A percentile compares a stretch with the other conserved stretches of the same genome.
These are phyloP conservation scores for Ophiostoma sp. DNA, from an alignment of 2,329 filamentous ascomycete species.

Conservation along the genomic window DNA sequence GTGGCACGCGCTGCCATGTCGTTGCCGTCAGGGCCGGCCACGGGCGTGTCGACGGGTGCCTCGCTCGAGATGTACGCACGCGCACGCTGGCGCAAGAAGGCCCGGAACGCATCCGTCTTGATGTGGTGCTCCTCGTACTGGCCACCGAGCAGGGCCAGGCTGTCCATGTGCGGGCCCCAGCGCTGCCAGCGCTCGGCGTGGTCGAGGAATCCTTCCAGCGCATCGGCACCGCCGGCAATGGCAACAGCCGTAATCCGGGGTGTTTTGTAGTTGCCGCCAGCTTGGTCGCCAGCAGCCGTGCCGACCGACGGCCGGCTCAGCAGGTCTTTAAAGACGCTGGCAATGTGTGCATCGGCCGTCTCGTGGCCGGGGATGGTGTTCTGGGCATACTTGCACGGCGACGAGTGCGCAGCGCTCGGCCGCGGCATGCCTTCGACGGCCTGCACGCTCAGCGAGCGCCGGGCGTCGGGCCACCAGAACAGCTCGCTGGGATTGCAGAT, in stretches of 20 bases:
- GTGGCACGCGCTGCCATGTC: constrained; percentile 37
- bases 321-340: constrained; percentile 60
- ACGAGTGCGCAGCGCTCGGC: constrained; percentile 54
- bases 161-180: constrained; percentile 42
- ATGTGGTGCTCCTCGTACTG: constrained; percentile 40
- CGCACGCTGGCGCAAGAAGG: constrained; percentile 52
- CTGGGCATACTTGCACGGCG: constrained; percentile 46
- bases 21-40: constrained; percentile 51
- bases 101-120: constrained; percentile 41
- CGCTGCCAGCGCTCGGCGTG: constrained; percentile 46
- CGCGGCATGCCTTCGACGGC: constrained; percentile 57
- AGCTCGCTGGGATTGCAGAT: constrained; percentile 74
- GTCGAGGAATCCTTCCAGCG: constrained; percentile 55
- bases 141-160: constrained; percentile 48
- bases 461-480: constrained; percentile 64
- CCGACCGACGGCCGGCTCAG: constrained; percentile 41
- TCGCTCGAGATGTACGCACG: constrained; percentile 56
- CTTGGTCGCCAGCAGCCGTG: too few relatives aligned
- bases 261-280: not conserved
- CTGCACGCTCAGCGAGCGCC: constrained; percentile 53
- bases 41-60: constrained; percentile 46
- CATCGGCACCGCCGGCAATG: constrained; percentile 60
- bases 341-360: constrained; percentile 55
- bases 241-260: constrained; percentile 70
- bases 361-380: constrained; percentile 62